Percentiles rank a stretch among this genome's conserved stretches.
Conservation (phyloP, 257 asterid species). For the Solanum tarijense region DNA sequence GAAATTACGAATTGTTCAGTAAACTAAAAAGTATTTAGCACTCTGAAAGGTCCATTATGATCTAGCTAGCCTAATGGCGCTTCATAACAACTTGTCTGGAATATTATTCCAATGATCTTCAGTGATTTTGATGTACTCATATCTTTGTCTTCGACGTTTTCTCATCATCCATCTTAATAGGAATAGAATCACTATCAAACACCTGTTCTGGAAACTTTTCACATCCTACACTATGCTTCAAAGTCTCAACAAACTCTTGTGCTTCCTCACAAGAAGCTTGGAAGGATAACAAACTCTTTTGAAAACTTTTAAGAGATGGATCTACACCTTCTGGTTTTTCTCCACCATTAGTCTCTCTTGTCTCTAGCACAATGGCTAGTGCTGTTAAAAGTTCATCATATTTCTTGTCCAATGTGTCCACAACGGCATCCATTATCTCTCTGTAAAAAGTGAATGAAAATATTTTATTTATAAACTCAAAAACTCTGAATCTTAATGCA, state of each 20-base stretch:
- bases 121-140: background rate
- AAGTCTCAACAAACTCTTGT: background rate
- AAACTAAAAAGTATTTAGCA: background rate
- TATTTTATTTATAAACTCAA: background rate
- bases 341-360: background rate
- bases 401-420: constrained; percentile 9
- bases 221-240: background rate
- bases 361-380: background rate
- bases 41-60: background rate
- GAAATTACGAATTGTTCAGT: background rate
- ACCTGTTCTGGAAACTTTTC: background rate
- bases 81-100: background rate
- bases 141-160: background rate
- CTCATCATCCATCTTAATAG: background rate
- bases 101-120: background rate
- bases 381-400: constrained; percentile 2
- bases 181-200: background rate
- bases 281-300: background rate
- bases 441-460: background rate
- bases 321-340: background rate
- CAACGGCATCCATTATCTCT: constrained; percentile 2
- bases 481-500: background rate
- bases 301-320: background rate
- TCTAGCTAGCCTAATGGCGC: background rate
- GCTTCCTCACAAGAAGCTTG: constrained; percentile 7